Evolutionary conservation across 495 filamentous ascomycete species (phyloP), one percentile per base, ranked within the genome.

Genomic region (Neurospora sp.): DNA sequence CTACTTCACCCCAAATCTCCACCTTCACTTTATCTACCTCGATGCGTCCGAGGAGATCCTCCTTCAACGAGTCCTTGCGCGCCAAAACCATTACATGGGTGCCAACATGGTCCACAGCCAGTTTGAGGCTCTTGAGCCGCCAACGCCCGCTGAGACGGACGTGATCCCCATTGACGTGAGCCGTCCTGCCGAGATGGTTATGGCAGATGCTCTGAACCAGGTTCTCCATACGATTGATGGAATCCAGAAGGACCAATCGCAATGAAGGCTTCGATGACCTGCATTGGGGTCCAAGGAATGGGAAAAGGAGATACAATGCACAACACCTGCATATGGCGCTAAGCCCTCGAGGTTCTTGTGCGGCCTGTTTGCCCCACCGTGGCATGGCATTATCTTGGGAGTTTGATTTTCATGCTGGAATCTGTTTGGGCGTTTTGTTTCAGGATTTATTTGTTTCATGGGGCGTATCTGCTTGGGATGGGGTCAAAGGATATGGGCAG

Each of bases 41-140:
- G 87, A 90, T 71, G 92, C 94, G 14, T 83, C 86, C 39, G 91
- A 96, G 80, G 86, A 89, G 69, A 83, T 90, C 27, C 87, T 98
- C 39, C 83, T 96, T 61, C 83, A 89, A 75, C 88, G 96, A 1
- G 94, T 98, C 20, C 82, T 83, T 22, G 84, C 85, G 35, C 88
- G 95, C 74, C 80, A 94, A 82, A 88, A 89, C 69, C 96, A 99
- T 79, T 99, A 96, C 81, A 98, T 99, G 96, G 96, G 97, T 80
- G 92, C 92, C 73, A 88, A 89, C 70, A 99, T 99, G 96, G 94
- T 99, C n/a, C 90, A 91, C 71, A 94, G 92, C 79, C 96, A 99
- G 79, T 90, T 98, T 75, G 87, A 89, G 72, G 89, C 89, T 69
- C 86, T 99, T 20, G 94, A 99, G 81, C 89, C 91, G 77, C 96